Conservation (phyloP, 768 basidiomycete species). For the Phaeolepiota aurea region DNA sequence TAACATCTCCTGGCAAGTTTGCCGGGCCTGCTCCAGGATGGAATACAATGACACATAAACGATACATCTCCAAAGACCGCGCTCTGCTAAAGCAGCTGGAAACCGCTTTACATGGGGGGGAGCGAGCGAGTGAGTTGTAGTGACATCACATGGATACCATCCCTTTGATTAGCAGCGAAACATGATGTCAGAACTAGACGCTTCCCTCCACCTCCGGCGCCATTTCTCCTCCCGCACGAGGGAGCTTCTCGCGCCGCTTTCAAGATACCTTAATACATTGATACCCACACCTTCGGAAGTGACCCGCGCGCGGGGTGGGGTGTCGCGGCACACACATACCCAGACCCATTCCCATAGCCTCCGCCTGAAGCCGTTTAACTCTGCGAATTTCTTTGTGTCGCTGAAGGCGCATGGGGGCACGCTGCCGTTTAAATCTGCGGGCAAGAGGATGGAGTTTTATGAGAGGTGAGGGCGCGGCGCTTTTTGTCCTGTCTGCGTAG, state of each 20-base stretch:
- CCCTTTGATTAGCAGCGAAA: conserved; percentile 1
- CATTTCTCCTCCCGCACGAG: conserved; percentile 86
- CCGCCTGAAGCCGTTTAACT: conserved; percentile 65
- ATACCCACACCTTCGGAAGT: conserved; percentile 65
- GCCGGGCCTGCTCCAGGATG: conserved; percentile 63
- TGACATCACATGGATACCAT: no score
- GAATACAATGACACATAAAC: conserved; percentile 71
- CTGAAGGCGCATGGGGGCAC: conserved; percentile 62
- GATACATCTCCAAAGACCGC: conserved; percentile 82
- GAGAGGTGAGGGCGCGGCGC: conserved; percentile 41
- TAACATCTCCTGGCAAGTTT: conserved; percentile 17
- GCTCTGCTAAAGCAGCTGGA: conserved; percentile 67
- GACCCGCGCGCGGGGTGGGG: conserved; percentile 17
- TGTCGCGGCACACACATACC: no score
- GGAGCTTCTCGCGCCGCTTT: conserved; percentile 79
- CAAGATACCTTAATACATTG: conserved; percentile 95
- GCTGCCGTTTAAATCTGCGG: conserved; percentile 65
- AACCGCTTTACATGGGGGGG: conserved; percentile 40
- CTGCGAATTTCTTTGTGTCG: conserved; percentile 60
- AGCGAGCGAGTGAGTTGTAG: conserved; percentile 40
- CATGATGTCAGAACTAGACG: conserved; percentile 39
- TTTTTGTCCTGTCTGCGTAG: neutral
- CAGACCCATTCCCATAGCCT: no score
- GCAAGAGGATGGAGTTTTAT: conserved; percentile 67
- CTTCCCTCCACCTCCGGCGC: conserved; percentile 58